Evolutionary conservation across 2,329 filamentous ascomycete genomes (phyloP).

Genomic region (Thielaviopsis euricoi): DNA sequence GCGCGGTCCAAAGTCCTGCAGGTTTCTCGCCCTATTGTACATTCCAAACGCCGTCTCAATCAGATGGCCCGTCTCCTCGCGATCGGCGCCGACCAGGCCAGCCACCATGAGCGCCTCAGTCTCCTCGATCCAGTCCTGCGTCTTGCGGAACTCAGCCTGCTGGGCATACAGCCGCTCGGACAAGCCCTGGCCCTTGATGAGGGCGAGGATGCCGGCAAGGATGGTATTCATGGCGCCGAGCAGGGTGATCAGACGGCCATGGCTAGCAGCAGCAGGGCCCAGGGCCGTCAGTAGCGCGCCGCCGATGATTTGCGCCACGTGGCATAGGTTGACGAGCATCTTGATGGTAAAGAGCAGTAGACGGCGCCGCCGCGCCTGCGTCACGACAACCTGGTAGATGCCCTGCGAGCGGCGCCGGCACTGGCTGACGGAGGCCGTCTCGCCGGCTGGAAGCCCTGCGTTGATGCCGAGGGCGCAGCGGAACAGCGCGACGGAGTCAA

Average conservation of each 20-base stretch:
- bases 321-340: constrained; percentile 24
- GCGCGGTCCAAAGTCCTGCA: constrained; percentile 4
- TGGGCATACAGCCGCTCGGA: constrained; percentile 31
- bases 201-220: constrained; percentile 43
- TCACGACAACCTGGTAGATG: constrained; percentile 2
- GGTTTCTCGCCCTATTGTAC: constrained; percentile 23
- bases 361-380: not conserved
- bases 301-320: constrained; percentile 30
- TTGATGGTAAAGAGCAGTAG: constrained; percentile 21
- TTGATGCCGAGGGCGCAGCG: constrained; percentile 8
- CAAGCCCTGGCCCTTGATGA: constrained; percentile 34
- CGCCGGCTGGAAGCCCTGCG: not conserved
- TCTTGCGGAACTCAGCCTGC: constrained; percentile 26
- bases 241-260: constrained; percentile 35
- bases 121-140: constrained; percentile 39
- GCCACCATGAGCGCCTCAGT: constrained; percentile 28
- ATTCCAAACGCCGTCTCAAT: constrained; percentile 27
- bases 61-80: constrained; percentile 25
- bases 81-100: constrained; percentile 25
- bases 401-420: constrained; percentile 4
- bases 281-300: constrained; percentile 30
- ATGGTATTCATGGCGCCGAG: constrained; percentile 47
- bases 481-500: not conserved
- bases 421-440: not conserved
- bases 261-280: constrained; percentile 28